Base-by-base conservation (phyloP, 1,284 basidiomycete genomes). In the Ustilago cynodontis region DNA sequence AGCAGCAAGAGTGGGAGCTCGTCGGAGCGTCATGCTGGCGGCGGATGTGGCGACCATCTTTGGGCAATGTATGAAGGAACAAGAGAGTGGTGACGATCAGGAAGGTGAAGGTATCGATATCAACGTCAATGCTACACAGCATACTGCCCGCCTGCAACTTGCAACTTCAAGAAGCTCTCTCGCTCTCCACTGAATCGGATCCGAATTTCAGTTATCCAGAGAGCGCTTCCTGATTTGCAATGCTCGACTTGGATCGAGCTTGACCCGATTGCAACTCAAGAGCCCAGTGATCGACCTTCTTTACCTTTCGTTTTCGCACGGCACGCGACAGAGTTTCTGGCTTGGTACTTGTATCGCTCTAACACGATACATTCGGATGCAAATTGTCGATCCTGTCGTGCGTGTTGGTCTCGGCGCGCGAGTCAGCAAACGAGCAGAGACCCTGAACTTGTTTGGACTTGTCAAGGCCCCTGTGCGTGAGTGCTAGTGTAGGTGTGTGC, bases 11-110 rank as follows among this genome's bases (percentile, higher is more conserved):
- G 59, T 29, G 28, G 65, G 57, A 43, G 71, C 63, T 18, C 65
- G 53, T 57, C 68, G 68, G 7, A 65, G 65, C 10, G 37, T n/a
- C 55, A 65, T 60, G 50, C 57, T 59, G 56, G 22, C 57, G 41
- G 64, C 50, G 22, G 61, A 24, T 22, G 59, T 69, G 52, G 66
- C 67, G 67, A 67, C 72, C 72, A 75, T 75, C 18, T 35, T 47
- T 26, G 28, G 10, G 20, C 10, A 10, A 22, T 26, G 35, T 54
- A 29, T 33, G 31, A 33, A 33, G 11, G 53, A n/a, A 59, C 47
- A 50, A 37, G 37, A 31, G 26, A 16, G 41, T 43, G 35, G 28
- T 43, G 53, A 43, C 14, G 49, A 49, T 29, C 61, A 68, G 29
- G 26, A 53, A 39, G 54, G 33, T 22, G 11, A 22, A 18, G 47